Base-by-base conservation (phyloP, 2,329 filamentous ascomycete genomes). In the Curvularia sp. region DNA sequence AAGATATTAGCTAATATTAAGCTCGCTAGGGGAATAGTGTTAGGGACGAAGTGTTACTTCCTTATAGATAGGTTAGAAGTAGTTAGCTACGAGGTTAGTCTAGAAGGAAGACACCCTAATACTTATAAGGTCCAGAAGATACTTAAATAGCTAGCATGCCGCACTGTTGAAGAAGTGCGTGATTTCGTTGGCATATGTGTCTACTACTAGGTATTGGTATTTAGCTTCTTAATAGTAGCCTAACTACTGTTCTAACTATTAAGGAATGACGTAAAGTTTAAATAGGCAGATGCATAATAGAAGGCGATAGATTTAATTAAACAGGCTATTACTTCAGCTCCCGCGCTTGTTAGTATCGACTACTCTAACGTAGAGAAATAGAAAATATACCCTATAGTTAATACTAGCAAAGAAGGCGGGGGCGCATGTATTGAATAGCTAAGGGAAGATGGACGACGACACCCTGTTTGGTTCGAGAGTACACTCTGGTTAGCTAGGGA, bases 161-260 rank as follows among this genome's bases (percentile, higher is more conserved):
- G 38, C n/a, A 28, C 28, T 15, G n/a, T 46, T 18, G 41, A 32
- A 12, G n/a, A 51, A 47, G 53, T 56, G 0, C 15, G 36, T 21
- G 34, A 21, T 19, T 49, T 58, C 50, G 15, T 58, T 36, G 45
- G 38, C 6, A 45, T 58, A 10, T 46, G 39, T 23, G 28, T 49
- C 1, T 53, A 53, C 38, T 58, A 58, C 41, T 36, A 49, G 18
- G 38, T 45, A 2, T 55, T 50, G n/a, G 39, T 55, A 10, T 56
- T 51, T 46, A 38, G 45, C 38, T n/a, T n/a, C 5, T 47, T 30
- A 47, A n/a, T 34, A 28, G 12, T 18, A 18, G n/a, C n/a, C n/a
- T n/a, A 56, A 18, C 47, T 47, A 21, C 23, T 56, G 15, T 56
- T 51, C 19, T 47, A 18, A 3, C n/a, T 56, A 18, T 19, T 56